Base-by-base conservation (phyloP, 345 rosid species). In the Eucalyptus regnans region DNA sequence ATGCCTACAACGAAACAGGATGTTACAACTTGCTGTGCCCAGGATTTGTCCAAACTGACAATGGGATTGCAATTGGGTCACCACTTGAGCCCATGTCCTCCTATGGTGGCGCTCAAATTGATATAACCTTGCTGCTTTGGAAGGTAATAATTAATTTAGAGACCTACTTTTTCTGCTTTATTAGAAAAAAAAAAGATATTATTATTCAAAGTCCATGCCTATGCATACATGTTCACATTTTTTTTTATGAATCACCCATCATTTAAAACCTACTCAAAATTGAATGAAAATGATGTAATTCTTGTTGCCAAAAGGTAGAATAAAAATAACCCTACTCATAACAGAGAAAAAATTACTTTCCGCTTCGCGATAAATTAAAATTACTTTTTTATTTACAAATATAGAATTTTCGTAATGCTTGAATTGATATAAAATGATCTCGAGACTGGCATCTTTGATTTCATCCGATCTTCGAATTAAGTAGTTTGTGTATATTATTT, bases 11-110 rank as follows among this genome's bases (percentile, higher is more conserved):
- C 66, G 93, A 97, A 80, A 98, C 99, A 3, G 99, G 99, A n/a
- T 98, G 99, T 94, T 98, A 98, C 92, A 97, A 98, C 93, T 91
- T 97, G 93, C 88, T 97, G 11, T 98, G 99, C 90, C 96, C 99
- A 6, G 99, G 99, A 31, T 98, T 98, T 64, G 96, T 98, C 33
- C 99, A 98, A 89, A 98, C 99, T 46, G 95, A 96, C 90, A 94
- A 90, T 27, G 89, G 92, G 92, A 93, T 98, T 64, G 99, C 99
- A 15, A 97, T 98, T 22, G 99, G 99, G 88, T 97, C 99, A 80
- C 98, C 98, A 51, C 56, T 51, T 51, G 56, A 7, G 56, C 56
- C 56, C 46, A 93, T 94, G 27, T 98, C 99, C 22, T 90, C 98
- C 9, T 96, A 95, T 88, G 90, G 8, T 62, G 98, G 97, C 4